Conservation (phyloP, 495 filamentous ascomycete genomes). For the Trichoderma asperelloides region DNA sequence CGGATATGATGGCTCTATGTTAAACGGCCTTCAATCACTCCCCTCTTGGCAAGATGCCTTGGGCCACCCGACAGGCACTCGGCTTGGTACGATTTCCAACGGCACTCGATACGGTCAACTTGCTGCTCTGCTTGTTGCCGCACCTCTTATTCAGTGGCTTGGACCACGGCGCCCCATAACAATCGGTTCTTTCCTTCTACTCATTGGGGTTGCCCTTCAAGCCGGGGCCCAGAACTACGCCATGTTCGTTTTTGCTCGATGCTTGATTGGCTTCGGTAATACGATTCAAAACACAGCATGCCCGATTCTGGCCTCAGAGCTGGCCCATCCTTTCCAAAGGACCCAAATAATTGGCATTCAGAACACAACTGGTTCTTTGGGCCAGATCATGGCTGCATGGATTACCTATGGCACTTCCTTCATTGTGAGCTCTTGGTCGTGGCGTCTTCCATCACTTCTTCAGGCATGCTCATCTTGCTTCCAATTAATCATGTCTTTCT, state of each 20-base stretch:
- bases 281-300: conserved; percentile 39
- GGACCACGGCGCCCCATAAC: conserved; percentile 44
- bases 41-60: conserved; percentile 20
- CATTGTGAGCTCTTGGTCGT: conserved; percentile 42
- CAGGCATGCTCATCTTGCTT: conserved; percentile 44
- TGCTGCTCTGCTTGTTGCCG: conserved; percentile 18
- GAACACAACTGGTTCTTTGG: conserved; percentile 44
- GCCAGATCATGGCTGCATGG: conserved; percentile 41
- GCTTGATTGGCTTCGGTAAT: conserved; percentile 40
- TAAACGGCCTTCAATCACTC: conserved; percentile 25
- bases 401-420: conserved; percentile 42
- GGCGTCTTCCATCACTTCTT: conserved; percentile 45
- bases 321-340: conserved; percentile 47
- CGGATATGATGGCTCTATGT: conserved; percentile 18
- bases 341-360: conserved; percentile 46
- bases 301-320: conserved; percentile 43
- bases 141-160: conserved; percentile 13
- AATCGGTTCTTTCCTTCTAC: conserved; percentile 44
- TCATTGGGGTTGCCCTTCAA: conserved; percentile 42
- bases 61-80: conserved; percentile 15
- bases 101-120: conserved; percentile 14
- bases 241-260: conserved; percentile 33
- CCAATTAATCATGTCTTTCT: conserved; percentile 38
- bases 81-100: conserved; percentile 18
- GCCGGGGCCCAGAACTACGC: conserved; percentile 31